Evolutionary conservation across 139 green algal species (phyloP), one percentile per base, ranked within the genome.

Genomic region (Chlamydomonas eustigma): DNA sequence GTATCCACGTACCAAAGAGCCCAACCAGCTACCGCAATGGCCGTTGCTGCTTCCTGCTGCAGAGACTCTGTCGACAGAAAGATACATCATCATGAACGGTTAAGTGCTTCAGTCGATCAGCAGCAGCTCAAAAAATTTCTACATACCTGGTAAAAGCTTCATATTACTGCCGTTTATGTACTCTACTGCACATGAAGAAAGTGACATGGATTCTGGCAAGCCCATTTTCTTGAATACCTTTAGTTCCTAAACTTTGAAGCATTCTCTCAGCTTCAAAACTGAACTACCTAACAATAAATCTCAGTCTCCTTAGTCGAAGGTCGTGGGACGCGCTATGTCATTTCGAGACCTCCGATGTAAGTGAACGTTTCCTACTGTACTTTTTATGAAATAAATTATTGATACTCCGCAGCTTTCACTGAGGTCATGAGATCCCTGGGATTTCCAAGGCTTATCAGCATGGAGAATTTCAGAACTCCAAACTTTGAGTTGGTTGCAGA

Each of bases 401-500:
- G 12, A 28, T 28, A 44, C 28, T 4, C 8, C 63, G 82, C 82
- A 95, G 91, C 83, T 4, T 93, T 92, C 58, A 88, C 77, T 22
- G 90, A 96, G 80, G 80, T 84, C 1, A 94, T 96, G 91, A 83
- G 84, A 69, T 76, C 81, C 2, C 39, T 96, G 65, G 90, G 90
- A 0, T 96, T 92, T 74, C 88, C 88, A 3, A 75, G 89, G 0
- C 64, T 91, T 1, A 90, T 96, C 37, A 90, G 81, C 50, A 85
- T 94, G 80, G 89, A 94, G 63, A 94, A 90, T 51, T 96, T 96
- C 52, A 69, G 88, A 1, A 75, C 74, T 0, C 87, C 88, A 1
- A 93, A 95, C 74, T 97, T 97, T 51, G 89, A 95, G 84, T 88
- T 95, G 2, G 91, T 95, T 2, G 87, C 91, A 3, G 92, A 96